A percentile compares a stretch with the other conserved stretches of the same genome.
Conservation (phyloP, 1,139 yeast species). For the Hansenula lynferdii region DNA sequence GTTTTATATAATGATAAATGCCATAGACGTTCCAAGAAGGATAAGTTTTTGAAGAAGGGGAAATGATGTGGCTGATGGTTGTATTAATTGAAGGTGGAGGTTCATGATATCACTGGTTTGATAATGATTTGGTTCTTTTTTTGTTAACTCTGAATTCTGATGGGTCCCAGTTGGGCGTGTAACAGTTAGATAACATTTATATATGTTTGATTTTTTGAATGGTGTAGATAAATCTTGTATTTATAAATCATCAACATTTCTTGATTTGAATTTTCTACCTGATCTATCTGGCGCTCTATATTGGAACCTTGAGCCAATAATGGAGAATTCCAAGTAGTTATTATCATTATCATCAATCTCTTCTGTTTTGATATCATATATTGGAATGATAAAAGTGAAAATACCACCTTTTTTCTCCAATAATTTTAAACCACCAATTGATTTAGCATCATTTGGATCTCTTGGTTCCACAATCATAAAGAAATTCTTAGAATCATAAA, state of each 20-base stretch:
- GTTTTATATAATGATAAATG: slow-evolving; percentile 8
- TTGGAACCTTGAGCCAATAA: slow-evolving; percentile 77
- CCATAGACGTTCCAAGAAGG: slow-evolving; percentile 11
- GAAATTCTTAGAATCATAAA: slow-evolving; percentile 81
- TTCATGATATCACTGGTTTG: no score
- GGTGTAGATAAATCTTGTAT: no score
- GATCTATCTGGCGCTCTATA: slow-evolving; percentile 79
- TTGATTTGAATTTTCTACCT: slow-evolving; percentile 80
- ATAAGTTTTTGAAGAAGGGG: slow-evolving; percentile 9
- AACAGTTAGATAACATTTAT: no score
- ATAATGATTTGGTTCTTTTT: not conserved
- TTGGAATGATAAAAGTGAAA: slow-evolving; percentile 49
- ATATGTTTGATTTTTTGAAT: no score
- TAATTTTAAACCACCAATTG: slow-evolving; percentile 48
- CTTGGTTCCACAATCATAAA: slow-evolving; percentile 62
- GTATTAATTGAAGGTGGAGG: no score
- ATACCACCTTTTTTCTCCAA: slow-evolving; percentile 58
- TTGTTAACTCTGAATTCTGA: not conserved
- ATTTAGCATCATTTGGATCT: slow-evolving; percentile 29
- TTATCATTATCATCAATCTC: slow-evolving; percentile 25
- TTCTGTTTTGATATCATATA: slow-evolving; percentile 20
- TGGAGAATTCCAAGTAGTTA: slow-evolving; percentile 50
- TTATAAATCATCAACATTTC: slow-evolving; percentile 56
- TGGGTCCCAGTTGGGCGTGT: not conserved
- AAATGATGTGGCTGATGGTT: slow-evolving; percentile 1